Percentiles rank a stretch among this genome's conserved stretches.
Conservation (phyloP, 805 yeast genomes). For the Suhomyces tanzawaensis region DNA sequence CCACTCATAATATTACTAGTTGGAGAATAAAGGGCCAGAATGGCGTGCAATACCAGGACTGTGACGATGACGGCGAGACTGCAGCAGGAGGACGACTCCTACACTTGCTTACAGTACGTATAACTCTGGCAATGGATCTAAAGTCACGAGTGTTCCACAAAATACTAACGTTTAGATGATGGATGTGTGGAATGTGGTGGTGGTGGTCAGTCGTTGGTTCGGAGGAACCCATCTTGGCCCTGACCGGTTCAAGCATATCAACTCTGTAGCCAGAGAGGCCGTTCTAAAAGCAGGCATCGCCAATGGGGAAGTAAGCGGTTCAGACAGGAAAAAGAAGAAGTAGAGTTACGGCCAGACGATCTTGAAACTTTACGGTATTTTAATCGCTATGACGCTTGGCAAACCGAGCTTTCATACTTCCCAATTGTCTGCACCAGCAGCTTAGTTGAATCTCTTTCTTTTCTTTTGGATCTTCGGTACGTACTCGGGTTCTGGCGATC, state of each 20-base stretch:
- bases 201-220: slow-evolving; percentile 87
- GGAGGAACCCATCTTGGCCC: slow-evolving; percentile 93
- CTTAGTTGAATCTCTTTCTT: slow-evolving; percentile 7
- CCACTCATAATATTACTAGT: slow-evolving; percentile 82
- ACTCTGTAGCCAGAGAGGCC: slow-evolving; percentile 84
- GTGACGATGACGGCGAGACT: slow-evolving; percentile 95
- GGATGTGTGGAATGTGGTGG: slow-evolving; percentile 83
- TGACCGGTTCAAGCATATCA: slow-evolving; percentile 90
- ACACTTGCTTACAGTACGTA: slow-evolving; percentile 63
- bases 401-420: too few species aligned
- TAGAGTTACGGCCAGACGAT: too few species aligned
- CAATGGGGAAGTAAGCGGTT: slow-evolving; percentile 14
- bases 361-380: too few species aligned
- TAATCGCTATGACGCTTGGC: too few species aligned
- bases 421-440: too few species aligned
- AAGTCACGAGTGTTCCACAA: not conserved
- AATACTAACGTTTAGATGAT: slow-evolving; percentile 45
- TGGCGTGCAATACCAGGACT: slow-evolving; percentile 70
- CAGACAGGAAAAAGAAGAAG: slow-evolving; percentile 27
- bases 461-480: slow-evolving; percentile 14
- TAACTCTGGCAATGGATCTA: not conserved
- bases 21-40: slow-evolving; percentile 67
- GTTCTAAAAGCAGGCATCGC: slow-evolving; percentile 59
- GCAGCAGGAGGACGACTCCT: slow-evolving; percentile 91
- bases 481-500: slow-evolving; percentile 6